Conservation (phyloP, 192 early-diverging fungal species). For the Obelidium mucronatum region DNA sequence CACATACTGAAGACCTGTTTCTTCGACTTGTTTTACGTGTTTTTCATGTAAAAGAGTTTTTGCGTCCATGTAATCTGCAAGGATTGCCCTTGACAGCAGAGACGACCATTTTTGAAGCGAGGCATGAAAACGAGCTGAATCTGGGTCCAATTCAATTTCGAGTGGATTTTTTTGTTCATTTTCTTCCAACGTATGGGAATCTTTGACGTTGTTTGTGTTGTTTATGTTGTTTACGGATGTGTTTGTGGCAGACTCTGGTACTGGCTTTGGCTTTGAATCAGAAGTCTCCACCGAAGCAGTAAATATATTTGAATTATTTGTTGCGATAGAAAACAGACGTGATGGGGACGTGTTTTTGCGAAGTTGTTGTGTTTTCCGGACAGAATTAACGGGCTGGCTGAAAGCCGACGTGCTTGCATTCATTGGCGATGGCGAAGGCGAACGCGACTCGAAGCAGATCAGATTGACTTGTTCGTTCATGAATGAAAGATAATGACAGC, state of each 20-base stretch:
- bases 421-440: too few species aligned
- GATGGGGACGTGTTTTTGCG: background rate
- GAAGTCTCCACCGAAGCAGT: background rate
- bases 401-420: background rate
- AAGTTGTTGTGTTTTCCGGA: background rate
- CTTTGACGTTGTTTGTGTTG: background rate
- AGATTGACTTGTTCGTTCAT: too few species aligned
- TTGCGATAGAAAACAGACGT: background rate
- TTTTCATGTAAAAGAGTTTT: background rate
- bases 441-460: too few species aligned
- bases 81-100: conserved; percentile 2
- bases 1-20: conserved; percentile 2
- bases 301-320: background rate
- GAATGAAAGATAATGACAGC: too few species aligned
- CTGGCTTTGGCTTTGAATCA: too few species aligned
- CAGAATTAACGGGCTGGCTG: background rate
- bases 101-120: conserved; percentile 6
- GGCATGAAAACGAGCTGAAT: conserved; percentile 3
- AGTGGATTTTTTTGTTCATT: background rate
- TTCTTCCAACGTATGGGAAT: background rate
- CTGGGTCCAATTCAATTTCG: background rate
- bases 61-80: conserved; percentile 18
- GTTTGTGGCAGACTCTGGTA: background rate
- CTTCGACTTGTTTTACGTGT: background rate
- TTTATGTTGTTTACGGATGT: background rate